Conservation (phyloP, 2,329 filamentous ascomycete genomes). For the Phialophora chinensis region DNA sequence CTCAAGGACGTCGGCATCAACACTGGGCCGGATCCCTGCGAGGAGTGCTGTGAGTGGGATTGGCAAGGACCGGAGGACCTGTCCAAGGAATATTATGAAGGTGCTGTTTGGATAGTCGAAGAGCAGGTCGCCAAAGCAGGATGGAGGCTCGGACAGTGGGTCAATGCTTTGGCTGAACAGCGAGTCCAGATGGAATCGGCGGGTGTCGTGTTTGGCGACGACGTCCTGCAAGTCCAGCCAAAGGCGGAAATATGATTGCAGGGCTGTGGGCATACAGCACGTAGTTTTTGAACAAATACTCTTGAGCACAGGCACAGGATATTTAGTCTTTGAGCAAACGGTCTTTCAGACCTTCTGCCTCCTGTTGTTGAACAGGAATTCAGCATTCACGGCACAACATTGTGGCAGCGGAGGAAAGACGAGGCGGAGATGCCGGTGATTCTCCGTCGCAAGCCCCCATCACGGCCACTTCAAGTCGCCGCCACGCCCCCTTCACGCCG, state of each 20-base stretch:
- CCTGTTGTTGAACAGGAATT: not conserved
- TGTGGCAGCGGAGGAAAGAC: too few species aligned
- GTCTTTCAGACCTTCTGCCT: not conserved
- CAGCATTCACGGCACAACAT: too few species aligned
- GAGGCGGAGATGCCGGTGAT: not conserved
- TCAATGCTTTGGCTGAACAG: conserved; percentile 16
- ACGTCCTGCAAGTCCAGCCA: not conserved
- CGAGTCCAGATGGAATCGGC: conserved; percentile 8
- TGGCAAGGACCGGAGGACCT: conserved; percentile 16
- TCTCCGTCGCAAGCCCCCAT: not conserved
- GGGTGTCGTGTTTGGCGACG: not conserved
- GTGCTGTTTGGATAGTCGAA: conserved; percentile 14
- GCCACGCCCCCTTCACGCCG: not conserved
- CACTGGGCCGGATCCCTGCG: conserved; percentile 3
- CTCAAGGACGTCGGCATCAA: conserved; percentile 26
- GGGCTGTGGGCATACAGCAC: not conserved
- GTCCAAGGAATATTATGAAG: conserved; percentile 14
- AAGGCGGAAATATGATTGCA: not conserved
- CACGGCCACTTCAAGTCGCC: too few species aligned
- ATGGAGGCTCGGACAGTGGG: conserved; percentile 20
- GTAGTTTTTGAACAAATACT: not conserved
- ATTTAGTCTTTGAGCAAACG: too few species aligned
- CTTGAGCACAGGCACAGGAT: too few species aligned
- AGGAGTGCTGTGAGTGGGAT: conserved; percentile 16
- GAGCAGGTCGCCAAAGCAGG: conserved; percentile 18